Base-by-base conservation (phyloP, 2,329 filamentous ascomycete genomes). In the Sporothrix phasma region DNA sequence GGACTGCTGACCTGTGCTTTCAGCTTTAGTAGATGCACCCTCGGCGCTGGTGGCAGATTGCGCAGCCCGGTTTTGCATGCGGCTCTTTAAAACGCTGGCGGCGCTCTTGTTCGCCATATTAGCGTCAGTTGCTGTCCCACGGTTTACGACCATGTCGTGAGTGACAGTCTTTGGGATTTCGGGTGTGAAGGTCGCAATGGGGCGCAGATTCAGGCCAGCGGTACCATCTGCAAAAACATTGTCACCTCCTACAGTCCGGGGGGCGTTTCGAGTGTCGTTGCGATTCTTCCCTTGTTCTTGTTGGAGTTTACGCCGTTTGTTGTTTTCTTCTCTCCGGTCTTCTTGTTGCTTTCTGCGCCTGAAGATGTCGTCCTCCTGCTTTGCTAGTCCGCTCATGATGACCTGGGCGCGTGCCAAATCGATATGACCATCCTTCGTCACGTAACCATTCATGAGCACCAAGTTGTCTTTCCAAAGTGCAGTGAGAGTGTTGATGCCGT, bases 391-490 rank as follows among this genome's bases (percentile, higher is more conserved):
- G 70, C 88, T 82, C 58, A 99, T 79, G 71, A 99, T 97, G 69
- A 88, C 81, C 73, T 99, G 94, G 10, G 92, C 92, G 70, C 89
- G 85, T 65, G 87, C 84, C 64, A 99, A 83, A 73, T 97, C 89
- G 66, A 97, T 92, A 70, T 89, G 87, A 1, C 94, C 94, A 76
- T 99, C 93, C 73, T 96, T 93, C 49, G 94, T 99, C 61, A 99
- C 83, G 74, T 97, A 99, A 13, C 94, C 94, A 53, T 92, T 92
- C 92, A 99, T 97, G 45, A 83, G 75, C 3, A 92, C 88, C 22
- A 97, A 80, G 68, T 95, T 96, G 69, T 97, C 92, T 72, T 90
- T 88, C 94, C 95, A 99, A 64, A 99, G 94, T n/a, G 90, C 88
- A 69, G 92, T 96, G 64, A 99, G 80, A 0, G 92, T 95, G 73